Conservation (phyloP, 1,139 yeast genomes). For the Pichia sp. region DNA sequence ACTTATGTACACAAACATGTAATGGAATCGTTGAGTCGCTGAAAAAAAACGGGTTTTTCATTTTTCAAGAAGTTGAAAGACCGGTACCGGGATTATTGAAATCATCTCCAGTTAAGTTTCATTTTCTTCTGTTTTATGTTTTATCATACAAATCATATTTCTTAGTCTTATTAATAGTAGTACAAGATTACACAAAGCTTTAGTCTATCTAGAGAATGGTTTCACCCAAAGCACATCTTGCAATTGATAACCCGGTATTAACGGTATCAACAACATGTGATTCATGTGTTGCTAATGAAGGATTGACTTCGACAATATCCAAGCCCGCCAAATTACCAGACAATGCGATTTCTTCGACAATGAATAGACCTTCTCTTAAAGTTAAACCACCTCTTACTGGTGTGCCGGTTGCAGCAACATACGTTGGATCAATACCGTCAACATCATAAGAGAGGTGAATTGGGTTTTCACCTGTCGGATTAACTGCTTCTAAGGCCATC, state of each 20-base stretch:
- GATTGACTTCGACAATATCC: constrained; percentile 93
- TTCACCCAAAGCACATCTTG: constrained; percentile 92
- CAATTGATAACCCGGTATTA: constrained; percentile 83
- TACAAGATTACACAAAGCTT: background rate
- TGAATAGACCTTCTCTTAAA: constrained; percentile 86
- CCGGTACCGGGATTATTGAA: background rate
- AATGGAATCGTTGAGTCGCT: background rate
- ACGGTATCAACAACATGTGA: constrained; percentile 78
- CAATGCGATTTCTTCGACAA: constrained; percentile 88
- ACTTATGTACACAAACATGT: background rate
- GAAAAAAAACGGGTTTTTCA: background rate
- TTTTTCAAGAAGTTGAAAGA: background rate
- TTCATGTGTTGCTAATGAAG: constrained; percentile 75
- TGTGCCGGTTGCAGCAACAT: constrained; percentile 96
- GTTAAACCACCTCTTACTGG: constrained; percentile 96
- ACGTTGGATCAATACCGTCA: constrained; percentile 92
- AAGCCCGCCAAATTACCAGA: constrained; percentile 79
- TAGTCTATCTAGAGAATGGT: constrained; percentile 49
- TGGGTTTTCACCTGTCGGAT: constrained; percentile 70
- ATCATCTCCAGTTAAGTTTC: too few relatives aligned
- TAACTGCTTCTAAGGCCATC: constrained; percentile 77
- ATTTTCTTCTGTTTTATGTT: background rate
- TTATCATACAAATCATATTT: background rate
- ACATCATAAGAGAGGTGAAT: constrained; percentile 91
- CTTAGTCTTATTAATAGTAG: background rate